Evolutionary conservation across 768 basidiomycete genomes (phyloP).

Genomic region (Russula virescens): DNA sequence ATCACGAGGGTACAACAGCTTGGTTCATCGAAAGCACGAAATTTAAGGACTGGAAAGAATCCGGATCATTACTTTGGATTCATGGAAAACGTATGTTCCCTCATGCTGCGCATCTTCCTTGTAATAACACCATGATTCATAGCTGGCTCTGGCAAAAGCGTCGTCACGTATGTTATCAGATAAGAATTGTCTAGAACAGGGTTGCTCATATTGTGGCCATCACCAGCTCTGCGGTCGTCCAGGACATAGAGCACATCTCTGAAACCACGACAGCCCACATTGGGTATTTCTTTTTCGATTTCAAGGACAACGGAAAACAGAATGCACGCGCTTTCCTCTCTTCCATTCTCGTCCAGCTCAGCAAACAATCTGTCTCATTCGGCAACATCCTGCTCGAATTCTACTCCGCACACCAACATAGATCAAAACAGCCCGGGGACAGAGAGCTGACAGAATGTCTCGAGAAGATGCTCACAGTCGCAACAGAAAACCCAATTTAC

Average conservation of each 20-base stretch:
- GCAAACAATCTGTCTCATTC: not conserved
- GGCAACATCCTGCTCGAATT: not conserved
- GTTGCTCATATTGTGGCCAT: not conserved
- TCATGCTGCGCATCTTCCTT: not conserved
- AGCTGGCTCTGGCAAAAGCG: conserved; percentile 3
- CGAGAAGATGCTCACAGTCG: not conserved
- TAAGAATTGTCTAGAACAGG: not conserved
- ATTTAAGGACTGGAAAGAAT: not conserved
- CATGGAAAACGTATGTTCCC: not conserved
- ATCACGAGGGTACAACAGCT: not conserved
- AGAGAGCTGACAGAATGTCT: not conserved
- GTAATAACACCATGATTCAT: not conserved
- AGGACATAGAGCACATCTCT: not conserved
- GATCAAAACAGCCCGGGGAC: not conserved
- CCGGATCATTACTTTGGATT: not conserved
- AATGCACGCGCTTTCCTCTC: not conserved
- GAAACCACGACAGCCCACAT: not conserved
- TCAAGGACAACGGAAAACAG: not conserved
- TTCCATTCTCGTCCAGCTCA: not conserved
- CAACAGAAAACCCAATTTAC: not conserved
- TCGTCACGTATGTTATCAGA: not conserved
- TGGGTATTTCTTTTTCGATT: not conserved
- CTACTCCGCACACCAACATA: not conserved
- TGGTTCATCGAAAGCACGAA: not conserved
- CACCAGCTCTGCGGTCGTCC: not conserved